Evolutionary conservation across 2,329 filamentous ascomycete genomes (phyloP).

Genomic region (Diplocarpon mali): DNA sequence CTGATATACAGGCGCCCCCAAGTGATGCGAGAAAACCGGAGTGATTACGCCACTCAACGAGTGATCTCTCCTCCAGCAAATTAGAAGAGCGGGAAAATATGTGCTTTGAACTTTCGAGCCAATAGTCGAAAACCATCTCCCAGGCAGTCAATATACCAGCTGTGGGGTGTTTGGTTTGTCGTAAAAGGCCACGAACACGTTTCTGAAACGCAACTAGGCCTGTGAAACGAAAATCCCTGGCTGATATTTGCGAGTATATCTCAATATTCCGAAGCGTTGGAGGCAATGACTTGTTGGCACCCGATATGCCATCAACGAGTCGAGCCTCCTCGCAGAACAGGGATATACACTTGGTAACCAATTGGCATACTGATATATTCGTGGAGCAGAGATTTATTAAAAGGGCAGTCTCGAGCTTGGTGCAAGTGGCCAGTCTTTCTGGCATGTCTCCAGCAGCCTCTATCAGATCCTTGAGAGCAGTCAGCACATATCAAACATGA

Average conservation of each 20-base stretch:
- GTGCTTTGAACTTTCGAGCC: slow-evolving; percentile 53
- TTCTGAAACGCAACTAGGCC: slow-evolving; percentile 62
- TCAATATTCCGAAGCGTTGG: slow-evolving; percentile 49
- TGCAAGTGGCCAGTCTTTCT: slow-evolving; percentile 41
- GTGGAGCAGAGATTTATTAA: slow-evolving; percentile 54
- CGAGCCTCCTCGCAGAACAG: slow-evolving; percentile 51
- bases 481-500: neutral
- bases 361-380: slow-evolving; percentile 53
- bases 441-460: slow-evolving; percentile 42
- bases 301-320: slow-evolving; percentile 40
- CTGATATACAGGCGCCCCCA: slow-evolving; percentile 53
- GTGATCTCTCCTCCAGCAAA: slow-evolving; percentile 40
- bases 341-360: slow-evolving; percentile 50
- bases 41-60: slow-evolving; percentile 58
- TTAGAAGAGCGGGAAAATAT: slow-evolving; percentile 43
- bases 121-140: slow-evolving; percentile 54
- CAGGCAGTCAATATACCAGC: slow-evolving; percentile 57
- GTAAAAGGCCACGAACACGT: slow-evolving; percentile 46
- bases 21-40: slow-evolving; percentile 58
- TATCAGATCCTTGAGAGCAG: slow-evolving; percentile 39
- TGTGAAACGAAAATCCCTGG: slow-evolving; percentile 53
- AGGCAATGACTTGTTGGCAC: slow-evolving; percentile 38
- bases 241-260: slow-evolving; percentile 50
- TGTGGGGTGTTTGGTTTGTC: slow-evolving; percentile 50
- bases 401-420: slow-evolving; percentile 50